Evolutionary conservation across 1,284 basidiomycete genomes (phyloP), one percentile per base, ranked within the genome.

Genomic region (Pisolithus thermaeus): DNA sequence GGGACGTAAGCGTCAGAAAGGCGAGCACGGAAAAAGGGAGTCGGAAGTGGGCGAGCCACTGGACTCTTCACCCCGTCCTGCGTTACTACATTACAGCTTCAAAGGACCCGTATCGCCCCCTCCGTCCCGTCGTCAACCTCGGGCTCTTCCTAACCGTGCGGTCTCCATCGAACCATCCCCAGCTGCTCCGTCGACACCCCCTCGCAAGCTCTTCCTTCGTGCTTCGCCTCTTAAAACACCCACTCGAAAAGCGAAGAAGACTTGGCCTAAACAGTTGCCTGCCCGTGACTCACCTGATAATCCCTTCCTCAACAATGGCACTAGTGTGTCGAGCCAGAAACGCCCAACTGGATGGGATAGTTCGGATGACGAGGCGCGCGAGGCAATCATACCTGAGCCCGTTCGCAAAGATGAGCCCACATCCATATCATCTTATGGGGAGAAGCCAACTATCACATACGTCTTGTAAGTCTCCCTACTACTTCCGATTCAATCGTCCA

Each of bases 241-340:
- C 51, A 58, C 60, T 56, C 44, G 52, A 51, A 36, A 66, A 68
- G 32, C 14, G 53, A 53, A 58, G 44, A 47, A 27, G 22, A 57
- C 47, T 5, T 65, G 58, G 39, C 57, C 59, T 47, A 35, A 14
- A 12, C 14, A 35, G 32, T 62, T 57, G 61, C 76, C 67, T 23
- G 63, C 67, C 52, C 76, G 78, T 16, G 78, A 80, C 60, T 77
- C 78, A 5, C 76, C 77, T 4, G 70, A 79, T 52, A 80, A 80
- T 38, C 78, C 78, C 0, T 80, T 80, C 67, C 68, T 80, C 4
- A 61, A 57, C 11, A 65, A 61, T n/a, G 51, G 56, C 6, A 57
- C 59, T 3, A 50, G 39, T 39, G 52, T 63, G 20, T 46, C 56
- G 28, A 45, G 16, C 43, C 47, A 48, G 40, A 44, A 42, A 23